These are phyloP conservation scores for Termitomyces sp. DNA, from an alignment of 768 basidiomycete genomes.

Conservation along the genomic window DNA sequence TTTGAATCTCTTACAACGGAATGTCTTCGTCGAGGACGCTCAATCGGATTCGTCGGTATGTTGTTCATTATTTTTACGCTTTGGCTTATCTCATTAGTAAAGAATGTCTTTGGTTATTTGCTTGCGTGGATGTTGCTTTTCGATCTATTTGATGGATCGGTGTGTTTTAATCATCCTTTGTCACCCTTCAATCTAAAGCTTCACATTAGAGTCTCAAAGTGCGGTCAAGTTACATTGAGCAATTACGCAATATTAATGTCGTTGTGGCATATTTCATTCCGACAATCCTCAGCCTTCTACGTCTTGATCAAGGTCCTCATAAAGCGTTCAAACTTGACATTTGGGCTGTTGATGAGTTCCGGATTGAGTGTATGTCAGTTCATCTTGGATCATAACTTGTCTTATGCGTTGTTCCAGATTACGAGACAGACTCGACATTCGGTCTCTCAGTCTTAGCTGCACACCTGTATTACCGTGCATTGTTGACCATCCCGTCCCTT, in stretches of 20 bases:
- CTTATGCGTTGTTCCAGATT: constrained; percentile 38
- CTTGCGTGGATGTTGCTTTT: constrained; percentile 89
- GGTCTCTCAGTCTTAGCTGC: constrained; percentile 71
- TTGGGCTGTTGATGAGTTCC: constrained; percentile 85
- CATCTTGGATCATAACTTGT: background rate
- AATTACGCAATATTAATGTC: constrained; percentile 70
- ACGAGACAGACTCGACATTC: constrained; percentile 48
- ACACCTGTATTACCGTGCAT: constrained; percentile 85
- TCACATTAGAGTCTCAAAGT: constrained; percentile 79
- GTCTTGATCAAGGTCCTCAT: constrained; percentile 59
- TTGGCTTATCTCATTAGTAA: constrained; percentile 5
- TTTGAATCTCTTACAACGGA: constrained; percentile 55
- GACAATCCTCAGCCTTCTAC: constrained; percentile 61
- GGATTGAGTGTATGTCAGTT: constrained; percentile 58
- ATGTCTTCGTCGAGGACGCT: constrained; percentile 32
- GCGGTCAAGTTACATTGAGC: constrained; percentile 80
- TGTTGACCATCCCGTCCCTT: constrained; percentile 80
- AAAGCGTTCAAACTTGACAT: constrained; percentile 78
- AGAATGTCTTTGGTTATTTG: constrained; percentile 63
- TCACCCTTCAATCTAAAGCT: too few species aligned
- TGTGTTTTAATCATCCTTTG: constrained; percentile 33
- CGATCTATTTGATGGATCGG: constrained; percentile 80
- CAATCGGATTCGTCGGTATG: constrained; percentile 39
- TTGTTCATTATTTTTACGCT: background rate
- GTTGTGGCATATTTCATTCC: constrained; percentile 68